Conservation (phyloP, 2,329 filamentous ascomycete species). For the Clarireedia hainanense region DNA sequence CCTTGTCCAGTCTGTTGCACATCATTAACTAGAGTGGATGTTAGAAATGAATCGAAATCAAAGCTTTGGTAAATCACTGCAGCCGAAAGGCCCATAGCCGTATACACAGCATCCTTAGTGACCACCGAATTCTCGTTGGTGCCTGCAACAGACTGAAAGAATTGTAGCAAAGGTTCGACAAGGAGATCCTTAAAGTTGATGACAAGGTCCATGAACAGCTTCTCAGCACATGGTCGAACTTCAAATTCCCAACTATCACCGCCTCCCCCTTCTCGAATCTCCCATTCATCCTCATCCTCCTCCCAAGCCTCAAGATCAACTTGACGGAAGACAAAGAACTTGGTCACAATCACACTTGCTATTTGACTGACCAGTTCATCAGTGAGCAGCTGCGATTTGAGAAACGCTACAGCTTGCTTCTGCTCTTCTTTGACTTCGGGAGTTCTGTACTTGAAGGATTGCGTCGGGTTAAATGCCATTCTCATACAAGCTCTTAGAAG, state of each 20-base stretch:
- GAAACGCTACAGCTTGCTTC: slow-evolving; percentile 55
- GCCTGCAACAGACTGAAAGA: slow-evolving; percentile 73
- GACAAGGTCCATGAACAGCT: slow-evolving; percentile 84
- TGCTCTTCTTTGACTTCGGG: slow-evolving; percentile 70
- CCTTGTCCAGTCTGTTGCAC: slow-evolving; percentile 54
- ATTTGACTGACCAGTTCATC: slow-evolving; percentile 71
- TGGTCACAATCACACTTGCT: slow-evolving; percentile 76
- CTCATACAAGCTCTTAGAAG: slow-evolving; percentile 75
- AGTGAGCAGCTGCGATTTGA: slow-evolving; percentile 70
- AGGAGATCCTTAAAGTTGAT: slow-evolving; percentile 81
- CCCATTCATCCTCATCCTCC: slow-evolving; percentile 92
- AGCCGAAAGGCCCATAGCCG: slow-evolving; percentile 80
- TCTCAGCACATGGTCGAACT: slow-evolving; percentile 86
- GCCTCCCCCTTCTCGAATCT: slow-evolving; percentile 77
- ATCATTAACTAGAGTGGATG: slow-evolving; percentile 68
- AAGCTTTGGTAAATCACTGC: slow-evolving; percentile 65
- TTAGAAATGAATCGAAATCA: slow-evolving; percentile 77
- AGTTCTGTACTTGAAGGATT: slow-evolving; percentile 77
- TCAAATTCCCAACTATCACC: slow-evolving; percentile 88
- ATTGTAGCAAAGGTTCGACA: slow-evolving; percentile 68
- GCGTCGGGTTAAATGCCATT: slow-evolving; percentile 73
- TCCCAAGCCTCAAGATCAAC: slow-evolving; percentile 88
- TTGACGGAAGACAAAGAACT: slow-evolving; percentile 80
- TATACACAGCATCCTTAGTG: slow-evolving; percentile 90
- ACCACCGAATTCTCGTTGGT: slow-evolving; percentile 57